These are phyloP conservation scores for Talaromyces thailandensis DNA, from an alignment of 495 filamentous ascomycete species.

Conservation along the genomic window DNA sequence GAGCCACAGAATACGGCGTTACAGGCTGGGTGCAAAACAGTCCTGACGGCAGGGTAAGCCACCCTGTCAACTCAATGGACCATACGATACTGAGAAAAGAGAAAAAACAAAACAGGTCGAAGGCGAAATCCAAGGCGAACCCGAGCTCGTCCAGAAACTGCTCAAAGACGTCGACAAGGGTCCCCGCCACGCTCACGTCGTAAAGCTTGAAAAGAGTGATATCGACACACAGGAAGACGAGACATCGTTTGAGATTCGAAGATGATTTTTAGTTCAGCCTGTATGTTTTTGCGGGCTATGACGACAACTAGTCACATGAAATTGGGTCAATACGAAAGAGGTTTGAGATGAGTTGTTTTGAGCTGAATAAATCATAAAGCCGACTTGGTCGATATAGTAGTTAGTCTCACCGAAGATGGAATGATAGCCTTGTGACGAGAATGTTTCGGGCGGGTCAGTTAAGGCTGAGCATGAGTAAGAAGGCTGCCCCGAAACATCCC, in stretches of 20 bases:
- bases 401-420: neutral
- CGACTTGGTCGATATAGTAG: neutral
- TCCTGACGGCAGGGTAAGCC: conserved; percentile 54
- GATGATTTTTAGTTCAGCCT: neutral
- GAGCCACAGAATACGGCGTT: conserved; percentile 53
- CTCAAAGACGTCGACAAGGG: conserved; percentile 71
- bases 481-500: neutral
- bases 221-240: conserved; percentile 56
- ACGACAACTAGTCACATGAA: neutral
- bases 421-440: neutral
- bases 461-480: no score
- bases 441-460: neutral
- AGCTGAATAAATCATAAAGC: neutral
- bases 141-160: conserved; percentile 54
- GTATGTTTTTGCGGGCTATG: neutral
- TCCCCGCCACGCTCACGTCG: conserved; percentile 57
- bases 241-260: conserved; percentile 45
- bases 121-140: conserved; percentile 77
- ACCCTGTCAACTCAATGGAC: neutral
- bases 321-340: neutral
- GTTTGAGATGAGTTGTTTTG: neutral
- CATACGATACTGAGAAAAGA: no score
- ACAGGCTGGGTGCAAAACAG: conserved; percentile 80
- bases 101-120: conserved; percentile 74
- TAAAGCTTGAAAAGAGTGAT: conserved; percentile 60